Conservation (phyloP, 129 eudicot species). For the sunflower (Helianthus annuus) region DNA sequence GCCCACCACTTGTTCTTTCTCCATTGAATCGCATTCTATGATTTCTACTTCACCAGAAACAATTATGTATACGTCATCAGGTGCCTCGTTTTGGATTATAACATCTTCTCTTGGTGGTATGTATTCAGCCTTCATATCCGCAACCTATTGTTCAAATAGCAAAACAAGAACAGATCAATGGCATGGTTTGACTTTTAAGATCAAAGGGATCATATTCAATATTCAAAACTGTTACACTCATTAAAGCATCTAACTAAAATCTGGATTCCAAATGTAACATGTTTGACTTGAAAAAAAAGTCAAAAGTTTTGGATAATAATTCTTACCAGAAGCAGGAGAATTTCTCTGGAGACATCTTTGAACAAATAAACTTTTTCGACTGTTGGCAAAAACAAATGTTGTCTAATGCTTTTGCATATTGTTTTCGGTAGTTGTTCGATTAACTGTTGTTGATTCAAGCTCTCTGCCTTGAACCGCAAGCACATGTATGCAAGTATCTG, state of each 20-base stretch:
- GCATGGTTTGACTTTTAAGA: background rate
- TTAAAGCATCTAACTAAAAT: background rate
- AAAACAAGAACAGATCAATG: background rate
- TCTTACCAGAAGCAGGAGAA: conserved; percentile 73
- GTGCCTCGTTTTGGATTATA: conserved; percentile 75
- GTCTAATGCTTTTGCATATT: conserved; percentile 77
- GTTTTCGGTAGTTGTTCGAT: conserved; percentile 88
- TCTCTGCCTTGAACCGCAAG: conserved; percentile 88
- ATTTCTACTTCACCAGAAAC: conserved; percentile 88
- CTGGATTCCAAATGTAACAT: background rate
- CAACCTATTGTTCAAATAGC: conserved; percentile 41
- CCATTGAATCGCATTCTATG: conserved; percentile 54
- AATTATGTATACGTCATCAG: conserved; percentile 86
- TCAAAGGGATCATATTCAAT: conserved; percentile 3
- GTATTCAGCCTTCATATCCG: conserved; percentile 86
- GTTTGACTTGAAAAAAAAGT: conserved; percentile 15
- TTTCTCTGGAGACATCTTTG: conserved; percentile 67
- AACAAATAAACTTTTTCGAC: conserved; percentile 73
- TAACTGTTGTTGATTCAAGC: conserved; percentile 79
- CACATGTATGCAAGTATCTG: conserved; percentile 94
- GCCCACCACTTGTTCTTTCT: conserved; percentile 64
- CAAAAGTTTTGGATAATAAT: background rate
- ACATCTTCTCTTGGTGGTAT: conserved; percentile 94
- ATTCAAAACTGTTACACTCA: background rate
- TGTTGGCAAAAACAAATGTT: conserved; percentile 76